Evolutionary conservation across 2,329 filamentous ascomycete species (phyloP).

Genomic region (Polytolypa hystricis): DNA sequence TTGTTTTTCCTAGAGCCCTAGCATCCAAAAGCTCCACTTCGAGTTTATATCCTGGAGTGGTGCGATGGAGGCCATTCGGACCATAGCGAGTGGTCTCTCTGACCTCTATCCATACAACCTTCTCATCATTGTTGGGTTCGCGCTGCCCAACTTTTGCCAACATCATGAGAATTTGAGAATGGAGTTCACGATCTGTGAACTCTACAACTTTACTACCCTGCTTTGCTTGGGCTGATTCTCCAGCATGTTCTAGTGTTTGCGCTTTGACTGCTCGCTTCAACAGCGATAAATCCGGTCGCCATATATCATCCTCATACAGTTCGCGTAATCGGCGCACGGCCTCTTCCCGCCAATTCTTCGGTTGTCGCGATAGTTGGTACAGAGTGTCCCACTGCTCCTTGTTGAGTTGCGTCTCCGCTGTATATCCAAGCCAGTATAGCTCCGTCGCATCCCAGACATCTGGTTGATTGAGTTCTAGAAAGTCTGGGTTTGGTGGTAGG

Average conservation of each 20-base stretch:
- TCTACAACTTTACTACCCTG: background rate
- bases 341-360: constrained; percentile 7
- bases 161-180: constrained; percentile 3
- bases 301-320: constrained; percentile 4
- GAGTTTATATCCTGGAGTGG: constrained; percentile 4
- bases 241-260: too few relatives aligned
- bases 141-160: background rate
- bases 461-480: too few relatives aligned
- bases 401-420: constrained; percentile 13
- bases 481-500: background rate
- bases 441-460: constrained; percentile 13
- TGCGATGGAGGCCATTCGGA: constrained; percentile 2
- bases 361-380: constrained; percentile 12
- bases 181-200: constrained; percentile 2
- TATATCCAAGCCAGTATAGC: constrained; percentile 13
- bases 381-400: constrained; percentile 12
- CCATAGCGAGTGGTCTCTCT: constrained; percentile 7
- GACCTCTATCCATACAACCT: constrained; percentile 5
- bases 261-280: background rate
- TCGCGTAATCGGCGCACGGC: constrained; percentile 1
- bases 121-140: background rate
- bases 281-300: constrained; percentile 10
- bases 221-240: too few relatives aligned
- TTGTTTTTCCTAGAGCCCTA: background rate
- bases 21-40: constrained; percentile 5